Evolutionary conservation across 768 basidiomycete genomes (phyloP).

Genomic region (Tylopilus cervinicoccineus): DNA sequence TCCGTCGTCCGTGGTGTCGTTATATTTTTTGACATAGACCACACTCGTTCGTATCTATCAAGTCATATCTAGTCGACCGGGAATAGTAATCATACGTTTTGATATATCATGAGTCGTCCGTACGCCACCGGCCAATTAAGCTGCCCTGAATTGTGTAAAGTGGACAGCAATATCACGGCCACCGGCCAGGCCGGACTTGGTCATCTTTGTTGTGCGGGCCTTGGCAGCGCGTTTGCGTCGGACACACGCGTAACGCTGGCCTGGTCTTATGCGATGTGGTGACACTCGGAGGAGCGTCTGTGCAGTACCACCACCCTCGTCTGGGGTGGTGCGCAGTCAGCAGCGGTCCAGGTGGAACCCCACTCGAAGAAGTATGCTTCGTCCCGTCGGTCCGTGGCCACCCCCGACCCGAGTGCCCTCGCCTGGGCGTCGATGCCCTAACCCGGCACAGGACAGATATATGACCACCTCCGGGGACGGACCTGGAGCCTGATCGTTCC

Average conservation of each 20-base stretch:
- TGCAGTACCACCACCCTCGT: too few relatives aligned
- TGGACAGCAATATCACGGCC: not conserved
- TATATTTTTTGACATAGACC: conserved; percentile 34
- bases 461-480: conserved; percentile 1
- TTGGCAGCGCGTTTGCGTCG: conserved; percentile 1
- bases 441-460: too few relatives aligned
- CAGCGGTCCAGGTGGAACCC: too few relatives aligned
- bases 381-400: not conserved
- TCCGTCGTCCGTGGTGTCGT: conserved; percentile 26
- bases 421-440: too few relatives aligned
- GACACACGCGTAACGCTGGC: not conserved
- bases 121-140: not conserved
- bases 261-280: too few relatives aligned
- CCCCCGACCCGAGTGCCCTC: conserved; percentile 1
- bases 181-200: conserved; percentile 8
- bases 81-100: not conserved
- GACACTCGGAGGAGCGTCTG: too few relatives aligned
- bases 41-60: conserved; percentile 14
- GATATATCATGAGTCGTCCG: not conserved
- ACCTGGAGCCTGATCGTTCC: not conserved
- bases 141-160: not conserved
- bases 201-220: not conserved
- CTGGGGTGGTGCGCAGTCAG: too few relatives aligned
- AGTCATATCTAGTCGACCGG: not conserved
- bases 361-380: too few relatives aligned